Base-by-base conservation (phyloP, 257 asterid genomes). In the Ophiorrhiza pumila region DNA sequence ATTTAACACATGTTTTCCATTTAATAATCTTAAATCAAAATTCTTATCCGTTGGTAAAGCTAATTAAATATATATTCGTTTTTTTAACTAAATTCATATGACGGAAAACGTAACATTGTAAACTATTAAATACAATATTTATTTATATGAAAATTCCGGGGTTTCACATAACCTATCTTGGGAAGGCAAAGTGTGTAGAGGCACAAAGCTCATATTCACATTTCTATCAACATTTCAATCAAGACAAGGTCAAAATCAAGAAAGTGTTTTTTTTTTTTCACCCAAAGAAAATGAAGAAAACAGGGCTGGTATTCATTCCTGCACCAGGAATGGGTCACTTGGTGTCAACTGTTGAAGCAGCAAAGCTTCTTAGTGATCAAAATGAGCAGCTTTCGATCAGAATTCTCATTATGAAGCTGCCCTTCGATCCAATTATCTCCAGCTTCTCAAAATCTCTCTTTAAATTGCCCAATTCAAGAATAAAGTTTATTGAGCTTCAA, bases 241-340 rank as follows among this genome's bases (percentile, higher is more conserved):
- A n/a, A 18, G 13, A 27, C 25, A 14, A 60, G 27, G 65, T 23
- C 65, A 60, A 43, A 31, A 32, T 0, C 65, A 32, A 32, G 43
- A 31, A 60, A 60, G 13, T 11, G 5, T 23, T 27, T n/a, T n/a
- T n/a, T n/a, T n/a, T n/a, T n/a, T n/a, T n/a, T n/a, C n/a, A n/a
- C n/a, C n/a, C 9, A 3, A 53, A 49, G 43, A 70, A 13, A 55
- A 73, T 57, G 67, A 63, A 68, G 76, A 78, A 71, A 63, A 35
- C 47, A 41, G 79, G 76, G 46, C 49, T 82, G n/a, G 65, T 78
- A 57, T 80, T 80, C 76, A 52, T 76, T 47, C 74, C 84, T 42
- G 71, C 76, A 0, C 81, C 84, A 1, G 79, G 79, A 50, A 63
- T 80, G 61, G 81, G 84, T 10, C 84, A 80, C 60, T 31, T 80